Conservation (phyloP, 2,329 filamentous ascomycete species). For the Fusarium liriodendri region DNA sequence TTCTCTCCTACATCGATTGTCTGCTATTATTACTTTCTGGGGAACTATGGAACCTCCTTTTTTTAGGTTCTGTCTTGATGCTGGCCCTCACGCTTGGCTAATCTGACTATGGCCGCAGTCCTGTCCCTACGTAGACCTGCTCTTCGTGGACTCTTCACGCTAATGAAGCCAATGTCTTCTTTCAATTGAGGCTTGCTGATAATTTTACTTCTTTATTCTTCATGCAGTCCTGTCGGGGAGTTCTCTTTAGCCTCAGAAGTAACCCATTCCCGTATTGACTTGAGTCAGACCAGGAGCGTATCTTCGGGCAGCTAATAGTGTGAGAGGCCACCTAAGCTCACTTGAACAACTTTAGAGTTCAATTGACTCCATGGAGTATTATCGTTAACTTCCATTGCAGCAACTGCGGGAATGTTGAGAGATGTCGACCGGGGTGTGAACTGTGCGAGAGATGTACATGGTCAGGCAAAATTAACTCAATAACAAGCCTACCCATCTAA, state of each 20-base stretch:
- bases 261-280: too few species aligned
- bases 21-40: not conserved
- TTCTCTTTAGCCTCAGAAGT: not conserved
- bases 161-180: not conserved
- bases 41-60: not conserved
- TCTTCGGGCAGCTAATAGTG: too few species aligned
- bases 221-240: not conserved
- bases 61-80: not conserved
- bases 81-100: not conserved
- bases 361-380: not conserved
- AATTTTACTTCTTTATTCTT: not conserved
- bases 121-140: not conserved
- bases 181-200: not conserved
- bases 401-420: not conserved
- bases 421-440: too few species aligned
- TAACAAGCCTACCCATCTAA: not conserved
- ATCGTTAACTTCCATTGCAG: not conserved
- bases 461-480: not conserved
- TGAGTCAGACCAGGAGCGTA: too few species aligned
- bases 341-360: not conserved
- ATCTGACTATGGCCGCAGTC: not conserved
- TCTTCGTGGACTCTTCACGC: not conserved
- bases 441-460: not conserved
- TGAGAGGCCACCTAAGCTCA: not conserved
- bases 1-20: accelerated